A percentile compares a stretch with the other conserved stretches of the same genome.
Evolutionary conservation across 352 stramenopile genomes (phyloP).

Genomic region (Peronospora belbahrii): DNA sequence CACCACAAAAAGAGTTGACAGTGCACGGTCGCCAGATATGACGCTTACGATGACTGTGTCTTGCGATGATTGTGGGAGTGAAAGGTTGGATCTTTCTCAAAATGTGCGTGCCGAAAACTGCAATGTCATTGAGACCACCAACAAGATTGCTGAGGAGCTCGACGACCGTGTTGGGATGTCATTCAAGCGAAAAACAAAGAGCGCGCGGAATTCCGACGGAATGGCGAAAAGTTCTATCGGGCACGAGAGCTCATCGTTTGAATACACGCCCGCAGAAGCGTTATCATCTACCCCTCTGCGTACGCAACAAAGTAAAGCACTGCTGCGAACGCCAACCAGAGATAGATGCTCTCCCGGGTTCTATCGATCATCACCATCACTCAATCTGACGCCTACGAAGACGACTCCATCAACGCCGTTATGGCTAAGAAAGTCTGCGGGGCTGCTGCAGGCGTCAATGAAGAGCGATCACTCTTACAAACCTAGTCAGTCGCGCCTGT

Average conservation of each 20-base stretch:
- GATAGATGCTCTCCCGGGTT: slow-evolving; percentile 5
- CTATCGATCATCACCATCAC: slow-evolving; percentile 9
- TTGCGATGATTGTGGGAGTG: slow-evolving; percentile 16
- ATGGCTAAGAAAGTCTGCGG: slow-evolving; percentile 1
- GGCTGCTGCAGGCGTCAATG: slow-evolving; percentile 5
- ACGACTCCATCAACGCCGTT: slow-evolving; percentile 13
- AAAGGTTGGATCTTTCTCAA: slow-evolving; percentile 11
- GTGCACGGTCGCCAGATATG: slow-evolving; percentile 1
- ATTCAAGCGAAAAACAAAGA: slow-evolving; percentile 17
- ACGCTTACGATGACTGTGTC: slow-evolving; percentile 21
- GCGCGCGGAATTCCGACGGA: neutral
- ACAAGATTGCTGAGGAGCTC: neutral
- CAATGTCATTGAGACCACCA: neutral
- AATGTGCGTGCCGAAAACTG: slow-evolving; percentile 1
- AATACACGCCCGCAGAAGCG: neutral
- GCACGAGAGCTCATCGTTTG: neutral
- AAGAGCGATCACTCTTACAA: neutral
- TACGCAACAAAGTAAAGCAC: neutral
- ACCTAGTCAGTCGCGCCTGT: slow-evolving; percentile 5
- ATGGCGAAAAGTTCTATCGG: neutral
- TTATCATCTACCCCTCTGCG: slow-evolving; percentile 10
- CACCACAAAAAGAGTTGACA: slow-evolving; percentile 1
- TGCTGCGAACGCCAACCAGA: slow-evolving; percentile 18
- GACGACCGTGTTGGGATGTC: neutral
- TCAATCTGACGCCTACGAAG: slow-evolving; percentile 21